Percentiles rank a stretch among this genome's conserved stretches.
phyloP scores from a whole-genome alignment of 73 alveolate genomes.

The Paramecium tetraurelia region DNA sequence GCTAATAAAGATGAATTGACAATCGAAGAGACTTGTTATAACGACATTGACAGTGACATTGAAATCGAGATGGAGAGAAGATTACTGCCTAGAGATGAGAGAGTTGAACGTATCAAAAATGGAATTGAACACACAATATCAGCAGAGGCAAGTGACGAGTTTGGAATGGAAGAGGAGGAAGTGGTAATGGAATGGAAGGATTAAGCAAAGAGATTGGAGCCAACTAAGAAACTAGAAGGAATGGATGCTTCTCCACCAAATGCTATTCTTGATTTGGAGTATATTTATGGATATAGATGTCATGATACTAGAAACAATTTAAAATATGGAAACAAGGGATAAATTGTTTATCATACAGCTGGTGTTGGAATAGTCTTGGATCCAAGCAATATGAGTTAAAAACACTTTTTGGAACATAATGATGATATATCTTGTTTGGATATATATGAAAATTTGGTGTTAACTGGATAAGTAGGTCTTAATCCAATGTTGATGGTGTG shows the following conservation, averaged over 20 bases:
- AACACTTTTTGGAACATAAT: slow-evolving; percentile 86
- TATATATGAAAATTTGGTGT: slow-evolving; percentile 82
- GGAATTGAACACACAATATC: slow-evolving; percentile 53
- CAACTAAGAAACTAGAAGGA: background rate
- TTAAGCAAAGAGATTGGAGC: slow-evolving; percentile 8
- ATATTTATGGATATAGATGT: slow-evolving; percentile 98
- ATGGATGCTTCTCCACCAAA: slow-evolving; percentile 93
- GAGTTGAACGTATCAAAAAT: slow-evolving; percentile 61
- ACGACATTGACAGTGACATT: slow-evolving; percentile 54
- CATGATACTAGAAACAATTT: slow-evolving; percentile 98
- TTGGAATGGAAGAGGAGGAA: slow-evolving; percentile 42
- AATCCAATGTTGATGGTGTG: slow-evolving; percentile 93
- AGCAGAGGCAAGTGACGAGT: slow-evolving; percentile 44
- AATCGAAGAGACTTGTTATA: slow-evolving; percentile 50
- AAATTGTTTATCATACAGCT: slow-evolving; percentile 95
- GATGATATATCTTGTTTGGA: slow-evolving; percentile 96
- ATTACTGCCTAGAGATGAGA: slow-evolving; percentile 58
- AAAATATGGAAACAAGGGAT: slow-evolving; percentile 78
- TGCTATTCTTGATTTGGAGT: slow-evolving; percentile 92
- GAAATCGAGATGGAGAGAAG: slow-evolving; percentile 64
- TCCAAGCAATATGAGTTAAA: slow-evolving; percentile 76
- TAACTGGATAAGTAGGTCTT: slow-evolving; percentile 97
- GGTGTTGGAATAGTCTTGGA: slow-evolving; percentile 92
- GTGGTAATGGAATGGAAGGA: background rate
- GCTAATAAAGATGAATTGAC: slow-evolving; percentile 57